These are phyloP conservation scores for Lactarius trivialis DNA, from an alignment of 768 basidiomycete species.

Conservation along the genomic window DNA sequence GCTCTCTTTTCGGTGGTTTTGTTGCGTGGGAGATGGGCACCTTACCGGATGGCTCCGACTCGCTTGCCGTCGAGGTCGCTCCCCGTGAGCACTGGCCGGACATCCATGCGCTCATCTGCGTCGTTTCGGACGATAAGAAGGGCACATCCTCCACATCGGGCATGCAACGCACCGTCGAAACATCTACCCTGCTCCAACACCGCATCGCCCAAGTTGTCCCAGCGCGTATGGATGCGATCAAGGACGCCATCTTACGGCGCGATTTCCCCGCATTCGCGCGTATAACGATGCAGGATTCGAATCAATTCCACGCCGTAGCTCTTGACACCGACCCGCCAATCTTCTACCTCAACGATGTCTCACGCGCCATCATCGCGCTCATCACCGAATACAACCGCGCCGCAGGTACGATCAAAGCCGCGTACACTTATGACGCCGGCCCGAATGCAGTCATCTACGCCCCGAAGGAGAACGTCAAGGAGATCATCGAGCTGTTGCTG, in stretches of 20 bases:
- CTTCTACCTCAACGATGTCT: conserved; percentile 99
- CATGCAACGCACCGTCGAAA: conserved; percentile 97
- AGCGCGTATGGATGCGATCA: conserved; percentile 74
- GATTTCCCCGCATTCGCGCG: conserved; percentile 88
- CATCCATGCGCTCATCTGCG: conserved; percentile 94
- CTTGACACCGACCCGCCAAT: conserved; percentile 97
- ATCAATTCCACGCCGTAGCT: conserved; percentile 97
- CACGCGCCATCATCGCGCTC: conserved; percentile 83
- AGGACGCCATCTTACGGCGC: conserved; percentile 63
- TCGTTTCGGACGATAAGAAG: conserved; percentile 95
- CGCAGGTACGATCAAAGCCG: conserved; percentile 67
- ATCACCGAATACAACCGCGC: conserved; percentile 91
- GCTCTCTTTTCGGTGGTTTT: conserved; percentile 94
- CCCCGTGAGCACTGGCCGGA: conserved; percentile 87
- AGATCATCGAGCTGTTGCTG: conserved; percentile 69
- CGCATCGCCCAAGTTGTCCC: conserved; percentile 87
- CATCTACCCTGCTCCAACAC: conserved; percentile 79
- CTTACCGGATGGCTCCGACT: conserved; percentile 68
- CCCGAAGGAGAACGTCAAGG: conserved; percentile 63
- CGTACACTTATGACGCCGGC: conserved; percentile 99
- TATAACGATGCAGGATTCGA: conserved; percentile 96
- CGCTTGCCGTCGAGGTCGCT: conserved; percentile 82
- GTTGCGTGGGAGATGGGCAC: conserved; percentile 89
- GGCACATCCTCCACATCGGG: conserved; percentile 91
- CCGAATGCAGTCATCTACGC: conserved; percentile 98